A percentile compares a stretch with the other conserved stretches of the same genome.
Conservation (phyloP, 331 rosid species). For the Phaseolus coccineus region DNA sequence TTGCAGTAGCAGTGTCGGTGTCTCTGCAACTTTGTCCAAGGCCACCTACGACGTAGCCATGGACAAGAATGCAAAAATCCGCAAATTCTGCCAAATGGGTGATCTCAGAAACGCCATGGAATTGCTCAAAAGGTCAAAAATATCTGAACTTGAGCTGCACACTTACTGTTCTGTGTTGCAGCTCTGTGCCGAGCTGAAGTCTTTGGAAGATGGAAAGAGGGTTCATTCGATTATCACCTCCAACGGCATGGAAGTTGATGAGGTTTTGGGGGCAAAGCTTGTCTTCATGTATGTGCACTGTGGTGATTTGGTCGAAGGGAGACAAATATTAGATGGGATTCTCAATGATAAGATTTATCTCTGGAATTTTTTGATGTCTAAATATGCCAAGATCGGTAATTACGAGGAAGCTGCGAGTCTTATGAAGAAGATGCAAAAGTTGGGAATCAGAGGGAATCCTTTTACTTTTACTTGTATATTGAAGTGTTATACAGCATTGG, state of each 20-base stretch:
- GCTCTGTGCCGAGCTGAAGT: constrained; percentile 69
- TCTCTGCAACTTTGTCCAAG: constrained; percentile 48
- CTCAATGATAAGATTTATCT: constrained; percentile 21
- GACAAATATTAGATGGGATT: constrained; percentile 9
- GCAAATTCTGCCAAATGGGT: constrained; percentile 59
- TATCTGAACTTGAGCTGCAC: constrained; percentile 53
- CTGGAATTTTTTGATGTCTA: constrained; percentile 23
- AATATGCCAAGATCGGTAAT: background rate
- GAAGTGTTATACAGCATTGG: constrained; percentile 13
- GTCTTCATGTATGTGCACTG: constrained; percentile 77
- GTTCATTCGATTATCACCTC: constrained; percentile 62
- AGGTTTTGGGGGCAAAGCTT: constrained; percentile 65
- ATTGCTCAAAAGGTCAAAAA: constrained; percentile 52
- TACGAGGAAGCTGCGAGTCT: background rate
- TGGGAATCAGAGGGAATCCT: constrained; percentile 5
- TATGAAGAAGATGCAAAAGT: background rate
- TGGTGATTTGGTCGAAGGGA: constrained; percentile 47
- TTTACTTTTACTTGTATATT: background rate
- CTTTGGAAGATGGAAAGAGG: constrained; percentile 66
- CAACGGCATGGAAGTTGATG: constrained; percentile 51
- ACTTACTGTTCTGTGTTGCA: constrained; percentile 66
- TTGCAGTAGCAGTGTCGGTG: constrained; percentile 21
- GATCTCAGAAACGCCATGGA: constrained; percentile 63
- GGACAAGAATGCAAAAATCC: constrained; percentile 37
- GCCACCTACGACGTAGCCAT: constrained; percentile 5